phyloP scores from a whole-genome alignment of 495 filamentous ascomycete species.

The Cudoniella acicularis region DNA sequence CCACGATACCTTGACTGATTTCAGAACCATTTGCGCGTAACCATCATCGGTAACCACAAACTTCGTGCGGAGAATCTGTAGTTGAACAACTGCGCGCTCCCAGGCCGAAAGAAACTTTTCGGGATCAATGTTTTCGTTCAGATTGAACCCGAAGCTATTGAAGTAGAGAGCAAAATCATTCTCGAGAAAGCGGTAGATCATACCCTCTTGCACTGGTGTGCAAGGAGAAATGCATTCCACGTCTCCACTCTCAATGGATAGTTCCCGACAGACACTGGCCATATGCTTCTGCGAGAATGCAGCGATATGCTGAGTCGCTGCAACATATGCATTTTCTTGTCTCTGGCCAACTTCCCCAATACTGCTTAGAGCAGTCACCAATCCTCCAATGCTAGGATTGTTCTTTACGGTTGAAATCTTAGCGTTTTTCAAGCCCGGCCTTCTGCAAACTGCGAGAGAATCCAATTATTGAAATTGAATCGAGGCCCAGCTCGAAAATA shows the following conservation, averaged over 20 bases:
- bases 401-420: slow-evolving; percentile 63
- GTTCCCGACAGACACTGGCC: slow-evolving; percentile 38
- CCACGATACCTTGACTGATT: slow-evolving; percentile 44
- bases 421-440: slow-evolving; percentile 50
- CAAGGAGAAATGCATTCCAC: slow-evolving; percentile 72
- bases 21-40: slow-evolving; percentile 64
- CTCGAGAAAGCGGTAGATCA: slow-evolving; percentile 64
- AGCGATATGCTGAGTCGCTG: slow-evolving; percentile 50
- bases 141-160: slow-evolving; percentile 59
- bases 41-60: slow-evolving; percentile 68
- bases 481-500: slow-evolving; percentile 77
- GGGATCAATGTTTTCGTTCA: slow-evolving; percentile 40
- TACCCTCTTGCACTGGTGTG: slow-evolving; percentile 75
- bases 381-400: slow-evolving; percentile 47
- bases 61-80: slow-evolving; percentile 60
- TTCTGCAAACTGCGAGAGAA: slow-evolving; percentile 51
- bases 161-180: slow-evolving; percentile 59
- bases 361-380: slow-evolving; percentile 41
- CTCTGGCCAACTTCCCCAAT: slow-evolving; percentile 2
- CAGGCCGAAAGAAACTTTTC: slow-evolving; percentile 48
- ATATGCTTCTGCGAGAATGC: slow-evolving; percentile 55
- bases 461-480: slow-evolving; percentile 74
- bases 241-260: slow-evolving; percentile 40
- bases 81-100: slow-evolving; percentile 37
- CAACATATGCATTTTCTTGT: slow-evolving; percentile 32